phyloP scores from a whole-genome alignment of 805 yeast species.

The Myxozyma geophila region DNA sequence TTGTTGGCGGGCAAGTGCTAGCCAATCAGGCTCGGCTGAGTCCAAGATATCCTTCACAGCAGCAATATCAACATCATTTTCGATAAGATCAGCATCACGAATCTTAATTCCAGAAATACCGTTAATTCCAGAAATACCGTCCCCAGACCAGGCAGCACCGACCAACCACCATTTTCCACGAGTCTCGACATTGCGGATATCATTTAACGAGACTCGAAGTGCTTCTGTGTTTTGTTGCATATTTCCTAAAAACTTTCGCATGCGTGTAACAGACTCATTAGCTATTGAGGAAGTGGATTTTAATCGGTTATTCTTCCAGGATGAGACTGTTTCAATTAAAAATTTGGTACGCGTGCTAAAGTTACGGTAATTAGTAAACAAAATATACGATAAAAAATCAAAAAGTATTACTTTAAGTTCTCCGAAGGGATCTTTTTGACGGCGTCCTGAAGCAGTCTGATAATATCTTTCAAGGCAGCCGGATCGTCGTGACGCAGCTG shows the following conservation, averaged over 20 bases:
- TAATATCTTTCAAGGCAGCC: conserved; percentile 76
- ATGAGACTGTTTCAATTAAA: conserved; percentile 80
- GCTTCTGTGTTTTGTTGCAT: conserved; percentile 62
- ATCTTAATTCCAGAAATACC: conserved; percentile 23
- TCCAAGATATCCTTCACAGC: conserved; percentile 67
- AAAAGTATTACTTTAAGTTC: conserved; percentile 18
- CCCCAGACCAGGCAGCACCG: conserved; percentile 96
- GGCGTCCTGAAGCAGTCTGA: conserved; percentile 59
- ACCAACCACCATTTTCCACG: conserved; percentile 99
- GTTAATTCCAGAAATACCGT: conserved; percentile 16
- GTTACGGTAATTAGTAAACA: neutral
- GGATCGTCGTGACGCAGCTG: conserved; percentile 93
- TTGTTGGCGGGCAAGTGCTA: conserved; percentile 79
- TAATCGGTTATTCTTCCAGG: conserved; percentile 82
- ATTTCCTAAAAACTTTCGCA: conserved; percentile 67
- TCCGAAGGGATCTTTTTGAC: conserved; percentile 46
- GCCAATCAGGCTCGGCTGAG: conserved; percentile 81
- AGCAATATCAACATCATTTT: conserved; percentile 49
- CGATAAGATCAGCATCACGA: conserved; percentile 32
- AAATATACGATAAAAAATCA: neutral
- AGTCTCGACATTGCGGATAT: conserved; percentile 73
- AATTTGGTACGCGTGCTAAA: conserved; percentile 72
- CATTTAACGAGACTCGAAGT: conserved; percentile 79
- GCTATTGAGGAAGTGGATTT: conserved; percentile 47
- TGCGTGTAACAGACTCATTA: conserved; percentile 60